A percentile compares a stretch with the other conserved stretches of the same genome.
Conservation (phyloP, 2,329 filamentous ascomycete genomes). For the Trichoderma breve region DNA sequence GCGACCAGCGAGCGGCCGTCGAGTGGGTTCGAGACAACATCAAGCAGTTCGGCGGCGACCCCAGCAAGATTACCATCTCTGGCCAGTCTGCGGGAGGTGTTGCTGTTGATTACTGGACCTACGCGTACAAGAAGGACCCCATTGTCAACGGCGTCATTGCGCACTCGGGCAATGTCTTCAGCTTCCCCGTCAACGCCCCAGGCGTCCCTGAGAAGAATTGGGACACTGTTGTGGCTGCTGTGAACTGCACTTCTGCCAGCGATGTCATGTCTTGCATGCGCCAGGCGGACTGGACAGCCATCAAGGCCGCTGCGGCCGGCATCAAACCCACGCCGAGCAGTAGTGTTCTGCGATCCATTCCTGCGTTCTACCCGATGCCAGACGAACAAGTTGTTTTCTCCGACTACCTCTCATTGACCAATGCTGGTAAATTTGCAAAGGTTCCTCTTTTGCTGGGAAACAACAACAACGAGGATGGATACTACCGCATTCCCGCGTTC, state of each 20-base stretch:
- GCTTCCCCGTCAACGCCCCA: slow-evolving; percentile 42
- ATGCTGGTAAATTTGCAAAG: slow-evolving; percentile 37
- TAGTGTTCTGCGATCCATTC: slow-evolving; percentile 37
- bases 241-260: slow-evolving; percentile 37
- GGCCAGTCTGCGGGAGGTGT: slow-evolving; percentile 37
- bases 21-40: slow-evolving; percentile 37
- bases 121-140: slow-evolving; percentile 48
- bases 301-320: slow-evolving; percentile 37
- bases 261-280: slow-evolving; percentile 40
- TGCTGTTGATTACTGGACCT: slow-evolving; percentile 47
- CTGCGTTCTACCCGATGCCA: slow-evolving; percentile 42
- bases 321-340: slow-evolving; percentile 35
- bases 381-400: slow-evolving; percentile 42
- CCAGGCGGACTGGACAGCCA: slow-evolving; percentile 33
- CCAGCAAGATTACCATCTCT: slow-evolving; percentile 33
- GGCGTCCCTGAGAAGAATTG: slow-evolving; percentile 40
- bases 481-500: slow-evolving; percentile 46
- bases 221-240: slow-evolving; percentile 38
- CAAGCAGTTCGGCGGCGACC: slow-evolving; percentile 30
- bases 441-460: slow-evolving; percentile 44
- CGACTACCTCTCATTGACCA: slow-evolving; percentile 38
- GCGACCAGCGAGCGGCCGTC: slow-evolving; percentile 32
- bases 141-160: slow-evolving; percentile 48
- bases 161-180: slow-evolving; percentile 45
- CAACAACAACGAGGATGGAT: slow-evolving; percentile 47